Conservation (phyloP, 805 yeast species). For the Pichia manshurica region DNA sequence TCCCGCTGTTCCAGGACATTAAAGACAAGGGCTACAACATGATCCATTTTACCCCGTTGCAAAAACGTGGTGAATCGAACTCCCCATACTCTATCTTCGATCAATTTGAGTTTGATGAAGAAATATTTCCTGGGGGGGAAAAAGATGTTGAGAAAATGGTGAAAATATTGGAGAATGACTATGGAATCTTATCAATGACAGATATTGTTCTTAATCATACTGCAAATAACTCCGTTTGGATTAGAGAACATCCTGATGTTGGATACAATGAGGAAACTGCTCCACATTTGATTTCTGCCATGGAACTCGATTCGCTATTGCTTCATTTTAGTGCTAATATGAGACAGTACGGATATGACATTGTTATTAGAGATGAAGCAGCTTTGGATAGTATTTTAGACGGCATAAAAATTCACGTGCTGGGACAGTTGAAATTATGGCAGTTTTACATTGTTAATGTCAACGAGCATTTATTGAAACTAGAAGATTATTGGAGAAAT, state of each 20-base stretch:
- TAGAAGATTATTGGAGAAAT: constrained; percentile 34
- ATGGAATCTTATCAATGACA: constrained; percentile 70
- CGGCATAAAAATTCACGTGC: constrained; percentile 62
- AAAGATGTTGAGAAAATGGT: constrained; percentile 52
- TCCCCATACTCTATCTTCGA: constrained; percentile 92
- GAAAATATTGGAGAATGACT: constrained; percentile 41
- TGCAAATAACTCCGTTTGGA: constrained; percentile 85
- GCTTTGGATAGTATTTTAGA: constrained; percentile 61
- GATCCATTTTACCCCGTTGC: constrained; percentile 95
- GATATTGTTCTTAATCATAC: constrained; percentile 96
- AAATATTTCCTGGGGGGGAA: constrained; percentile 47
- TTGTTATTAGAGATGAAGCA: constrained; percentile 39
- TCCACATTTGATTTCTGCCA: constrained; percentile 81
- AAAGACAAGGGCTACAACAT: constrained; percentile 81
- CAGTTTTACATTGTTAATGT: constrained; percentile 77
- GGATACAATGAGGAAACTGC: constrained; percentile 86
- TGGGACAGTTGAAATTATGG: constrained; percentile 71
- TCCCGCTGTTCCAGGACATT: constrained; percentile 52
- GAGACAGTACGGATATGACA: constrained; percentile 55
- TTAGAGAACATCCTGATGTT: constrained; percentile 78
- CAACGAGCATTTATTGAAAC: constrained; percentile 32
- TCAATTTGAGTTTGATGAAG: constrained; percentile 72
- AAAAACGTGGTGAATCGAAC: constrained; percentile 80
- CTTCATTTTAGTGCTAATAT: constrained; percentile 59
- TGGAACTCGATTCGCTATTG: constrained; percentile 71